A percentile compares a stretch with the other conserved stretches of the same genome.
Conservation (phyloP, 805 yeast species). For the Yarrowia sp. region DNA sequence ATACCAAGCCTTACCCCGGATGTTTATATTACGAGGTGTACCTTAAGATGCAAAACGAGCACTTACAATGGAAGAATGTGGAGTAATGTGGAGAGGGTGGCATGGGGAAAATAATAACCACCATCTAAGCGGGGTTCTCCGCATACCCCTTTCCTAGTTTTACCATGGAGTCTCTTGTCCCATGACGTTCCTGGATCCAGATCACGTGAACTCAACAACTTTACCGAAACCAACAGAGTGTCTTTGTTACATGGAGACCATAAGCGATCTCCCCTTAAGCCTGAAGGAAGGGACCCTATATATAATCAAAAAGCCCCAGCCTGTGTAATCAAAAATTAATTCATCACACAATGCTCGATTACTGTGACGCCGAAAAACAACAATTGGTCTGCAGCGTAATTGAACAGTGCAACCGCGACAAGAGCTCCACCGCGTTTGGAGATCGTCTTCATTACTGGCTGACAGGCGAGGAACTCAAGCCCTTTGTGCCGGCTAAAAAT, state of each 20-base stretch:
- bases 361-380: constrained; percentile 36
- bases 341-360: constrained; percentile 10
- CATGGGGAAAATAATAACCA: no score
- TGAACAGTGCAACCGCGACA: constrained; percentile 26
- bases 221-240: background rate
- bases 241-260: constrained; percentile 16
- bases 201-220: constrained; percentile 37
- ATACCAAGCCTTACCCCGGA: no score
- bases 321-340: background rate
- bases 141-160: no score
- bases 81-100: background rate
- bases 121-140: no score
- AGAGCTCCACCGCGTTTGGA: background rate
- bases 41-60: no score
- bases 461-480: constrained; percentile 32
- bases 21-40: no score
- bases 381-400: constrained; percentile 3
- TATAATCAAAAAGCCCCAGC: constrained; percentile 6
- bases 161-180: background rate
- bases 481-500: constrained; percentile 20
- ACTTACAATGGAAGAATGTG: background rate
- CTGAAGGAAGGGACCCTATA: constrained; percentile 2
- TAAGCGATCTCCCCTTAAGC: background rate
- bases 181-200: constrained; percentile 18
- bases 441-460: constrained; percentile 27